Evolutionary conservation across 352 stramenopile species (phyloP), one percentile per base, ranked within the genome.

Genomic region (Phytophthora multivora): DNA sequence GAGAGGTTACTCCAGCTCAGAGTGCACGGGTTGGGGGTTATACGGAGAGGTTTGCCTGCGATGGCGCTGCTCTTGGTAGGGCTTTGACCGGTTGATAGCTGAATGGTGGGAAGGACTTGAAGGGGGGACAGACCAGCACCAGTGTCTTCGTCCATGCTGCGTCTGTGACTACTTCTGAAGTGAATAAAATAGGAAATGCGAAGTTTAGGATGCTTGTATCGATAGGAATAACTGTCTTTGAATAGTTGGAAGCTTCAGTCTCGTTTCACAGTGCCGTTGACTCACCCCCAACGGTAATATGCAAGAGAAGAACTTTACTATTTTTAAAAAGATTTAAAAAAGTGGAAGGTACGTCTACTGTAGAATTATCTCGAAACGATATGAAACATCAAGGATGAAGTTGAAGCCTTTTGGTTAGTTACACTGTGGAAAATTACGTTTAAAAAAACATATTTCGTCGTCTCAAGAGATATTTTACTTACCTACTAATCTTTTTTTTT

Each of bases 1-100:
- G 10, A 48, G 25, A 70, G 36, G 18, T 49, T 57, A 13, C 8
- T 56, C 55, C 62, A 70, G 39, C 55, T 66, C 6, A 70, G 45
- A 7, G 55, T 70, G 19, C 54, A 70, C n/a, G 55, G 55, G 23
- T 61, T 50, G 7, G 33, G 18, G 1, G 35, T 56, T 28, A 21
- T 41, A 10, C 33, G 33, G 49, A 70, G 35, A 4, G 31, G 35
- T 23, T 70, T 65, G 5, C 42, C 28, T 28, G 53, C 30, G 2
- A 49, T 59, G 23, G 16, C 26, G 11, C 5, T 58, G 18, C 10
- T 48, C 13, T 65, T 65, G n/a, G 31, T 35, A 2, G 33, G 28
- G 23, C 0, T 55, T 45, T 52, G 45, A 12, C 4, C 16, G 8
- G 8, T 0, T 4, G 28, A 11, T 12, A 19, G 33, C 8, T 54